phyloP scores from a whole-genome alignment of 148 eudicot genomes.

The Rhododendron griersonianum region DNA sequence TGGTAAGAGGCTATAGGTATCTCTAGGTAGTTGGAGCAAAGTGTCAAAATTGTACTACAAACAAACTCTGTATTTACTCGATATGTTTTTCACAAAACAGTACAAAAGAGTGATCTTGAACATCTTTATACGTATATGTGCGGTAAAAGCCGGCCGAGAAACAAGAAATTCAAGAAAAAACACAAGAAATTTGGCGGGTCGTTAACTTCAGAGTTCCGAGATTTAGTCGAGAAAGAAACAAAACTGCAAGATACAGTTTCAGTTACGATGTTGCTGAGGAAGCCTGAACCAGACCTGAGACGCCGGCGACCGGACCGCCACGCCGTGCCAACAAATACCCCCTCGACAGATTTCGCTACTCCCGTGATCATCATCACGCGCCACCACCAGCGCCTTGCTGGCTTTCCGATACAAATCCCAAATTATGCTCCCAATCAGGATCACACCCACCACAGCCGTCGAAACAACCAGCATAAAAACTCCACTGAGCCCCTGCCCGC shows the following conservation, averaged over 20 bases:
- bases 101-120: neutral
- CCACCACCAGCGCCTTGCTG: conserved; percentile 10
- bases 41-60: neutral
- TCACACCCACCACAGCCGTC: conserved; percentile 40
- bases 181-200: neutral
- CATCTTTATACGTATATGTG: neutral
- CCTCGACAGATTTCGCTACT: conserved; percentile 36
- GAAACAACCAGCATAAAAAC: conserved; percentile 42
- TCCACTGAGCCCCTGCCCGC: conserved; percentile 49
- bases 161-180: neutral
- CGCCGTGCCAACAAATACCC: conserved; percentile 95
- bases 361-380: conserved; percentile 13
- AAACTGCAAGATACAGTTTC: neutral
- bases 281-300: conserved; percentile 67
- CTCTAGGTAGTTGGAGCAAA: neutral
- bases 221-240: neutral
- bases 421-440: conserved; percentile 41
- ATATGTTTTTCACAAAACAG: neutral
- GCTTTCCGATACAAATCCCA: conserved; percentile 79
- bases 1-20: too few species aligned
- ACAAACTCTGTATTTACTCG: neutral
- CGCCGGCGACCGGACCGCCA: conserved; percentile 74
- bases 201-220: too few species aligned
- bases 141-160: neutral
- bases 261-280: conserved; percentile 16